Evolutionary conservation across 805 yeast genomes (phyloP), one percentile per base, ranked within the genome.

Genomic region (Candida coleopterorum): DNA sequence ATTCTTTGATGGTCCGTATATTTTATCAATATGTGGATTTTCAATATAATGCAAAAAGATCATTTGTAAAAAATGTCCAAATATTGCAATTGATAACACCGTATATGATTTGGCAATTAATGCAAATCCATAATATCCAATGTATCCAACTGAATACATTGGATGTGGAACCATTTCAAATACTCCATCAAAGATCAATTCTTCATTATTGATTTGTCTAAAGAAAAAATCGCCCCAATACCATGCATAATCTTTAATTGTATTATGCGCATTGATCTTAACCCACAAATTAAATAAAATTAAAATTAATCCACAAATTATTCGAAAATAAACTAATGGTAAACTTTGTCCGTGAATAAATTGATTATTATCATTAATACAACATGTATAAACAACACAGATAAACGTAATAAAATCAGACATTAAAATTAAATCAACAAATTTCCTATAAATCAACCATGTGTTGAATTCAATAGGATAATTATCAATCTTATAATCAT

Each of bases 161-260:
- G 95, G 95, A 53, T 85, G 95, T 14, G 95, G 95, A 11, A 88
- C 85, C 71, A 85, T 73, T 57, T 85, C 90, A 56, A 85, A 85
- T 8, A 85, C 93, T 28, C 95, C 95, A 55, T 86, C 95, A 59
- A 85, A 85, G 21, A 85, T 81, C 49, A 85, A 70, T 40, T 81
- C 81, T 53, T 70, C 75, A 44, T 75, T 76, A 46, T 66, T 67
- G 45, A 65, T 62, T 53, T 83, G 84, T 37, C 87, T 65, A 62
- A 85, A 85, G 71, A 85, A 85, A 62, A 85, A 85, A 59, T 86
- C 95, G 18, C 95, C 95, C 95, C 95, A 85, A 58, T 85, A 85
- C 95, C 95, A 85, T 9, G 95, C 95, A 54, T 79, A 85, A 53
- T 85, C 95, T 56, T 85, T 85, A 41, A 85, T 88, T 14, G 85